Conservation (phyloP, 345 rosid genomes). For the Acer campestre region DNA sequence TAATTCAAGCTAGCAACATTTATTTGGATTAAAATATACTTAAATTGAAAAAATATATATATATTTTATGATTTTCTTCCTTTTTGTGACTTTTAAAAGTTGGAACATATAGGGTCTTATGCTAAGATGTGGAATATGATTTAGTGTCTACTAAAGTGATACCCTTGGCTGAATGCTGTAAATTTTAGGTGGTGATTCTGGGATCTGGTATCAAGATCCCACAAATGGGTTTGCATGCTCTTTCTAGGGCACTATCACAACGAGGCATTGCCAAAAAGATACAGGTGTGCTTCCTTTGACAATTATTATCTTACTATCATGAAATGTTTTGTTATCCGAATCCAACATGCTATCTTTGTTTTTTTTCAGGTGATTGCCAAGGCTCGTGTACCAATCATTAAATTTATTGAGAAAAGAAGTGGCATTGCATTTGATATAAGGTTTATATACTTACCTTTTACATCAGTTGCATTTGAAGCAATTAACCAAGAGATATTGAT, state of each 20-base stretch:
- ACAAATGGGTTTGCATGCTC: conserved; percentile 75
- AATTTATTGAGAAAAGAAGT: conserved; percentile 88
- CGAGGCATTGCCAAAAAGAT: conserved; percentile 82
- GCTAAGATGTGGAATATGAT: conserved; percentile 5
- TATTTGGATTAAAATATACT: too few species aligned
- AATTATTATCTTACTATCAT: neutral
- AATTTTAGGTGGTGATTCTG: conserved; percentile 75
- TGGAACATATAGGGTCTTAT: neutral
- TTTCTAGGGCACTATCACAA: conserved; percentile 80
- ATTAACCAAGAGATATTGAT: neutral
- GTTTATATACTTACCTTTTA: conserved; percentile 33
- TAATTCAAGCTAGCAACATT: too few species aligned
- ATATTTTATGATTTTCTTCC: neutral
- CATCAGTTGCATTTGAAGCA: neutral
- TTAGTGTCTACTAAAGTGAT: neutral
- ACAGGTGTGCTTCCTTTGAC: conserved; percentile 44
- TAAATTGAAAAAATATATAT: too few species aligned
- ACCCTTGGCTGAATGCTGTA: conserved; percentile 9
- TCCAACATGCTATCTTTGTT: conserved; percentile 15
- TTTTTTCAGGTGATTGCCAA: conserved; percentile 75
- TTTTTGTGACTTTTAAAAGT: neutral
- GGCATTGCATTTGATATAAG: conserved; percentile 83
- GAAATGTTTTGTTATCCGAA: conserved; percentile 4
- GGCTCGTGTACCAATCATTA: conserved; percentile 95
- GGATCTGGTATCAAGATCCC: conserved; percentile 73